Conservation (phyloP, 768 basidiomycete genomes). For the Rubroboletus pulcherrimus region DNA sequence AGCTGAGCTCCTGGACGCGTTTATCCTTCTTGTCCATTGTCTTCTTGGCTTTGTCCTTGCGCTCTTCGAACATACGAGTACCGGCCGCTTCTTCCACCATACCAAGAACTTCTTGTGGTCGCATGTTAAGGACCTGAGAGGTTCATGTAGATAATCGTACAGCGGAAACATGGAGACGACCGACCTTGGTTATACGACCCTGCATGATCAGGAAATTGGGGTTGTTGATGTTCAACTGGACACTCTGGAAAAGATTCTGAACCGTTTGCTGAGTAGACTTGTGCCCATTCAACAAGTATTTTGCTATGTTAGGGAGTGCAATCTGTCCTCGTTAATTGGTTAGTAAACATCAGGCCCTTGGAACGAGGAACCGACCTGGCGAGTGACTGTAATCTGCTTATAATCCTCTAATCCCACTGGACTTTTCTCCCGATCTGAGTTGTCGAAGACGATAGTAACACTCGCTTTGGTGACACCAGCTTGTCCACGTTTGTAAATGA, state of each 20-base stretch:
- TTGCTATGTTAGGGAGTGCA: conserved; percentile 87
- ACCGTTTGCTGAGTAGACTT: conserved; percentile 81
- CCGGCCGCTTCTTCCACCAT: conserved; percentile 99
- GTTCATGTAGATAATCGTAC: background rate
- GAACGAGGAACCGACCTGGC: conserved; percentile 62
- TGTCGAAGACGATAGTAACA: conserved; percentile 98
- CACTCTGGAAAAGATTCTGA: conserved; percentile 91
- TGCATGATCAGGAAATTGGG: conserved; percentile 99
- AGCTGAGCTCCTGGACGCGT: conserved; percentile 83
- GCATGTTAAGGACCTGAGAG: conserved; percentile 85
- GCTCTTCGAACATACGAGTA: conserved; percentile 98
- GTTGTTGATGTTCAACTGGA: conserved; percentile 99
- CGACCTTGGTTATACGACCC: conserved; percentile 95
- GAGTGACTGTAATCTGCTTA: conserved; percentile 92
- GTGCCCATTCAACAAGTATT: conserved; percentile 95
- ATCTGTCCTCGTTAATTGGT: conserved; percentile 50
- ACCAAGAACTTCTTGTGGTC: conserved; percentile 93
- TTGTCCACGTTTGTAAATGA: conserved; percentile 99
- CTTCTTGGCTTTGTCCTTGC: conserved; percentile 93
- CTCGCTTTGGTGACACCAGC: conserved; percentile 96
- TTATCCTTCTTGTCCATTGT: conserved; percentile 98
- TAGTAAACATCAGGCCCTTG: background rate
- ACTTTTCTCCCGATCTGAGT: conserved; percentile 81
- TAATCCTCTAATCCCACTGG: conserved; percentile 78
- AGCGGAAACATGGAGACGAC: conserved; percentile 5